Evolutionary conservation across 768 basidiomycete genomes (phyloP).

Genomic region (Albatrellus ellisii): DNA sequence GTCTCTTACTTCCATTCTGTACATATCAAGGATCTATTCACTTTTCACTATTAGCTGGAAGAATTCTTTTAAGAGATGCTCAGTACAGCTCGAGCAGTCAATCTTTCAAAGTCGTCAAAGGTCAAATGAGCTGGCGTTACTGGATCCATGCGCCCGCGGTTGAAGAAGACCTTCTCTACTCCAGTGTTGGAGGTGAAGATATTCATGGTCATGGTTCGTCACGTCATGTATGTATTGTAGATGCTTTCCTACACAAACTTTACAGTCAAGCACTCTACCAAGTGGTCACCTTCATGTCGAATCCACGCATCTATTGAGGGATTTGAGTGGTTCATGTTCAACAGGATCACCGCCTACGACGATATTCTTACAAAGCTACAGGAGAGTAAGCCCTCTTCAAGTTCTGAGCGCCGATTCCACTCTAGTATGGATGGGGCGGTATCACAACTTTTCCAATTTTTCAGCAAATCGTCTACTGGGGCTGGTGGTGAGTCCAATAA

Average conservation of each 20-base stretch:
- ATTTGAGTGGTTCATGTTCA: slow-evolving; percentile 89
- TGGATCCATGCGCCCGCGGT: slow-evolving; percentile 77
- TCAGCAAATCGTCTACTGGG: slow-evolving; percentile 16
- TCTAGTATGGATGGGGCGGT: slow-evolving; percentile 12
- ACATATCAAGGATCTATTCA: slow-evolving; percentile 66
- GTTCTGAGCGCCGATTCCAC: slow-evolving; percentile 5
- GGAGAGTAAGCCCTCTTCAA: slow-evolving; percentile 18
- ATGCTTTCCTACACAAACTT: slow-evolving; percentile 19
- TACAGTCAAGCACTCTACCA: slow-evolving; percentile 13
- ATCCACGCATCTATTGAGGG: slow-evolving; percentile 74
- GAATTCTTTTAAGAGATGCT: slow-evolving; percentile 81
- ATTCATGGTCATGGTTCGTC: slow-evolving; percentile 25
- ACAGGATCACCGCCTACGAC: slow-evolving; percentile 82
- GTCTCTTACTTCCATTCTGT: slow-evolving; percentile 1
- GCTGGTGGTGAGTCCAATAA: slow-evolving; percentile 16
- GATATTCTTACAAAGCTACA: slow-evolving; percentile 71
- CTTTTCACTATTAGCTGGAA: slow-evolving; percentile 76
- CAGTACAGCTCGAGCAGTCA: slow-evolving; percentile 89
- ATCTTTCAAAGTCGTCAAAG: slow-evolving; percentile 72
- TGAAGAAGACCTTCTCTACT: slow-evolving; percentile 49
- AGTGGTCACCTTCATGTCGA: slow-evolving; percentile 49
- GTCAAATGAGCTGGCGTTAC: slow-evolving; percentile 85
- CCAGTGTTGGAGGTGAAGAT: slow-evolving; percentile 33
- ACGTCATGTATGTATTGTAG: background rate
- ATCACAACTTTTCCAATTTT: slow-evolving; percentile 17